These are phyloP conservation scores for Ophiostoma angusticollis DNA, from an alignment of 2,329 filamentous ascomycete genomes.

Conservation along the genomic window DNA sequence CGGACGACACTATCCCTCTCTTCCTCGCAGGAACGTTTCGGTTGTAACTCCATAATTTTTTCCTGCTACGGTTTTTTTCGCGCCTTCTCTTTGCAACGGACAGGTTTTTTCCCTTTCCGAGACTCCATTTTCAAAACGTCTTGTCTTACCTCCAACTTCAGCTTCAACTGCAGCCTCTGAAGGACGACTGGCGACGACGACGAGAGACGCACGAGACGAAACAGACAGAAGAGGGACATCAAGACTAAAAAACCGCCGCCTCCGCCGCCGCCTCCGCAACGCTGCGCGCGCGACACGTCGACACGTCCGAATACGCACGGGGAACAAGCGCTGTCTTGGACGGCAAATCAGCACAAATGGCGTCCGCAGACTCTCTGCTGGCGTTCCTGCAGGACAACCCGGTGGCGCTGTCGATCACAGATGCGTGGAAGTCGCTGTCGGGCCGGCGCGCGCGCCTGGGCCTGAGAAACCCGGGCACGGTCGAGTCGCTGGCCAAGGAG, in stretches of 20 bases:
- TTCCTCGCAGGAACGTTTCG: neutral
- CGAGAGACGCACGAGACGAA: neutral
- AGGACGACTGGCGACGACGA: constrained; percentile 4
- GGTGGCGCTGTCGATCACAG: constrained; percentile 53
- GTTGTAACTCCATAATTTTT: constrained; percentile 10
- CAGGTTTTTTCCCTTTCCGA: constrained; percentile 10
- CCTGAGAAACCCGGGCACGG: constrained; percentile 79
- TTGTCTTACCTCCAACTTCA: constrained; percentile 2
- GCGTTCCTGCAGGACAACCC: constrained; percentile 65
- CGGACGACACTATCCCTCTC: neutral
- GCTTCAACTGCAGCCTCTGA: neutral
- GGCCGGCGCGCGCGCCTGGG: constrained; percentile 80
- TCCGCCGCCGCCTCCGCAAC: neutral
- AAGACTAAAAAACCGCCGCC: too few species aligned
- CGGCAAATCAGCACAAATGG: constrained; percentile 33
- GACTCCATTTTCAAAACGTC: constrained; percentile 8
- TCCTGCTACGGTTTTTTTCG: constrained; percentile 8
- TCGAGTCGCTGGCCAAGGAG: constrained; percentile 76
- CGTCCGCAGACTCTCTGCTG: constrained; percentile 37
- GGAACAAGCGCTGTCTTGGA: too few species aligned
- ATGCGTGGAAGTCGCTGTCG: constrained; percentile 70
- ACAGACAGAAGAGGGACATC: too few species aligned
- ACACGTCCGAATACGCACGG: too few species aligned
- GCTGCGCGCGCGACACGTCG: neutral
- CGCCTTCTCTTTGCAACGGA: constrained; percentile 9